Conservation (phyloP, 352 stramenopile species). For the Pythium coloratum region DNA sequence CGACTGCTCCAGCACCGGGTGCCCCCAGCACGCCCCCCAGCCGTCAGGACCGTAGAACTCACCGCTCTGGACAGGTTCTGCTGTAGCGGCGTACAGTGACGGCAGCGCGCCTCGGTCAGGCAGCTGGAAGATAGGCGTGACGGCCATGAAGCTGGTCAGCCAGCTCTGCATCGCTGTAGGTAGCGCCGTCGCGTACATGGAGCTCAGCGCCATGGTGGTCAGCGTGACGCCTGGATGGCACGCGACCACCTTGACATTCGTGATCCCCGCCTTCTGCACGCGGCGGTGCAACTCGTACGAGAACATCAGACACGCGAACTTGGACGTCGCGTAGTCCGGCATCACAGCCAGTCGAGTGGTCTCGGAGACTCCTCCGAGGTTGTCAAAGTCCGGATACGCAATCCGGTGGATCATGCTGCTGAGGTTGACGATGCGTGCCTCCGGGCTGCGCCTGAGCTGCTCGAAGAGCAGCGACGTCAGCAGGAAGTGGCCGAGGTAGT, state of each 20-base stretch:
- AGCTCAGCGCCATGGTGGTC: slow-evolving; percentile 53
- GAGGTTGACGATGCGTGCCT: slow-evolving; percentile 43
- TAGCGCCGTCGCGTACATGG: slow-evolving; percentile 35
- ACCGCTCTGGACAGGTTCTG: slow-evolving; percentile 24
- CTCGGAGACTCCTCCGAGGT: slow-evolving; percentile 6
- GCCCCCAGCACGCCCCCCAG: slow-evolving; percentile 30
- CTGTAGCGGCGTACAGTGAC: slow-evolving; percentile 27
- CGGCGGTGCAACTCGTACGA: slow-evolving; percentile 28
- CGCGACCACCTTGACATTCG: slow-evolving; percentile 25
- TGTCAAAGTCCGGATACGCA: slow-evolving; percentile 17
- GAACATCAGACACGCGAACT: slow-evolving; percentile 34
- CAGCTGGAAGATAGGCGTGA: slow-evolving; percentile 29
- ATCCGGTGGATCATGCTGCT: slow-evolving; percentile 36
- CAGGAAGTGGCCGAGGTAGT: slow-evolving; percentile 72
- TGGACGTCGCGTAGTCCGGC: slow-evolving; percentile 44
- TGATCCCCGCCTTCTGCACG: slow-evolving; percentile 17
- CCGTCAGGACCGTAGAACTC: slow-evolving; percentile 39
- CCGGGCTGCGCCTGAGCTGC: slow-evolving; percentile 30
- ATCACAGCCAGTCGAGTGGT: slow-evolving; percentile 1
- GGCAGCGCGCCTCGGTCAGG: slow-evolving; percentile 29
- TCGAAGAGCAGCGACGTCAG: slow-evolving; percentile 55
- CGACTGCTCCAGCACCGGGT: slow-evolving; percentile 18
- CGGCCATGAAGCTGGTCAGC: slow-evolving; percentile 29
- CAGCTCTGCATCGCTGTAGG: slow-evolving; percentile 16
- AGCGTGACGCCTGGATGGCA: slow-evolving; percentile 33